These are phyloP conservation scores for Geotrichum australiense DNA, from an alignment of 1,139 yeast genomes.

Conservation along the genomic window DNA sequence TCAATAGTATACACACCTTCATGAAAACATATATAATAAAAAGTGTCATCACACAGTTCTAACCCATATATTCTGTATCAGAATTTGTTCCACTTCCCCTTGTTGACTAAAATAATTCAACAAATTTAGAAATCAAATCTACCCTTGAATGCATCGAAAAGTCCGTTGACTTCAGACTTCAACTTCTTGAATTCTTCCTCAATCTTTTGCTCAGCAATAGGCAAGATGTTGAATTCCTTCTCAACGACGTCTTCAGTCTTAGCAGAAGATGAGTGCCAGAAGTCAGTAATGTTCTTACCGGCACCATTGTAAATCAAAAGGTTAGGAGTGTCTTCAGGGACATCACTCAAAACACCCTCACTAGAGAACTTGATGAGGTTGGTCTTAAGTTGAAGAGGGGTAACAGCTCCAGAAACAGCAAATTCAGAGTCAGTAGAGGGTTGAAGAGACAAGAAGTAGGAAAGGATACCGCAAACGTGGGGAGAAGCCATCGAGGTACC, in stretches of 20 bases:
- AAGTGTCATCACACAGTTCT: too few species aligned
- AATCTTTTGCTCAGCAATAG: slow-evolving; percentile 21
- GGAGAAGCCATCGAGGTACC: slow-evolving; percentile 99
- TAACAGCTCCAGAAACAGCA: slow-evolving; percentile 50
- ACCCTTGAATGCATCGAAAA: slow-evolving; percentile 23
- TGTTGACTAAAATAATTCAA: too few species aligned
- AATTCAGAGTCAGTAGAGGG: slow-evolving; percentile 78
- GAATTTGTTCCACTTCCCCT: too few species aligned
- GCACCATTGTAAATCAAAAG: slow-evolving; percentile 89
- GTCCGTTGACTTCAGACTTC: slow-evolving; percentile 21
- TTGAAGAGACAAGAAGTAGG: slow-evolving; percentile 86
- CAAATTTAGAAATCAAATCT: slow-evolving; percentile 10
- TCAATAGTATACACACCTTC: too few species aligned
- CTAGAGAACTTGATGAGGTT: slow-evolving; percentile 79
- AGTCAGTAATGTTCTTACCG: slow-evolving; percentile 66
- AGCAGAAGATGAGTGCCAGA: slow-evolving; percentile 44
- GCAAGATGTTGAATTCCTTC: slow-evolving; percentile 23
- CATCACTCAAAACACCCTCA: slow-evolving; percentile 54
- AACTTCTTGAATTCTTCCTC: slow-evolving; percentile 23
- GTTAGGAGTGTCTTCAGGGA: slow-evolving; percentile 83
- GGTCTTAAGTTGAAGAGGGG: slow-evolving; percentile 86
- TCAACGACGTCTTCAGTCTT: slow-evolving; percentile 15
- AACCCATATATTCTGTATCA: too few species aligned
- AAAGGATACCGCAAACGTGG: slow-evolving; percentile 77
- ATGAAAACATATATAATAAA: too few species aligned